Evolutionary conservation across 2,329 filamentous ascomycete species (phyloP).

Genomic region (Aspergillus pseudonomiae): DNA sequence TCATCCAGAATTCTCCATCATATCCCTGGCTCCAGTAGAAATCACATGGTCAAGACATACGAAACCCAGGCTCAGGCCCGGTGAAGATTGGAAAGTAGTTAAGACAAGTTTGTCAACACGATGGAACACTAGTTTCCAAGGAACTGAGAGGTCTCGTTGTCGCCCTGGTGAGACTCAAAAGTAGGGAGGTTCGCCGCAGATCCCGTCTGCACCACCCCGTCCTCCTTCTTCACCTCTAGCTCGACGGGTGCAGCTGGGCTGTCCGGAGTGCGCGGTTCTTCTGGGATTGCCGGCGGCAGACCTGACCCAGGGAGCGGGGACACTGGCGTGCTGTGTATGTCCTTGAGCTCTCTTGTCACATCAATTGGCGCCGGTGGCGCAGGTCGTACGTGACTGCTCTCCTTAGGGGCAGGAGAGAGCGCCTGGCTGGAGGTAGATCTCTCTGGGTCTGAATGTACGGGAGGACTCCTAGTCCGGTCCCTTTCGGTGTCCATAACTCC

Average conservation of each 20-base stretch:
- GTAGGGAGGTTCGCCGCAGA: conserved; percentile 2
- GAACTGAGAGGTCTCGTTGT: conserved; percentile 13
- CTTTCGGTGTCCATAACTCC: conserved; percentile 60
- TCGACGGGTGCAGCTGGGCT: conserved; percentile 14
- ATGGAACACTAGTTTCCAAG: conserved; percentile 9
- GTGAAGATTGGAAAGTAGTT: background rate
- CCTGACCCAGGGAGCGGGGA: conserved; percentile 35
- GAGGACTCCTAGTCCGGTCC: conserved; percentile 54
- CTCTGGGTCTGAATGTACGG: conserved; percentile 44
- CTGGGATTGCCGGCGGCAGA: conserved; percentile 37
- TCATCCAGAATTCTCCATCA: background rate
- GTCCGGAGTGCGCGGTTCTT: conserved; percentile 37
- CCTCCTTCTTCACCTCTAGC: conserved; percentile 13
- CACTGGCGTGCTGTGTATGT: conserved; percentile 29
- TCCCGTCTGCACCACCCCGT: background rate
- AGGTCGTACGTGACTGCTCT: conserved; percentile 24
- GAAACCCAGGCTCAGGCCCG: background rate
- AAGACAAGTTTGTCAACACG: background rate
- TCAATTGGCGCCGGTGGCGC: conserved; percentile 29
- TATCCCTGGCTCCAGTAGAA: background rate
- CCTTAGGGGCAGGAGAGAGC: conserved; percentile 35
- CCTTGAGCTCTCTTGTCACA: conserved; percentile 25
- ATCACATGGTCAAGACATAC: background rate
- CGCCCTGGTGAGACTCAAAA: conserved; percentile 13
- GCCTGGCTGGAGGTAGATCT: conserved; percentile 36